These are phyloP conservation scores for Neofusicoccum kwambonambiense DNA, from an alignment of 2,329 filamentous ascomycete species.

Conservation along the genomic window DNA sequence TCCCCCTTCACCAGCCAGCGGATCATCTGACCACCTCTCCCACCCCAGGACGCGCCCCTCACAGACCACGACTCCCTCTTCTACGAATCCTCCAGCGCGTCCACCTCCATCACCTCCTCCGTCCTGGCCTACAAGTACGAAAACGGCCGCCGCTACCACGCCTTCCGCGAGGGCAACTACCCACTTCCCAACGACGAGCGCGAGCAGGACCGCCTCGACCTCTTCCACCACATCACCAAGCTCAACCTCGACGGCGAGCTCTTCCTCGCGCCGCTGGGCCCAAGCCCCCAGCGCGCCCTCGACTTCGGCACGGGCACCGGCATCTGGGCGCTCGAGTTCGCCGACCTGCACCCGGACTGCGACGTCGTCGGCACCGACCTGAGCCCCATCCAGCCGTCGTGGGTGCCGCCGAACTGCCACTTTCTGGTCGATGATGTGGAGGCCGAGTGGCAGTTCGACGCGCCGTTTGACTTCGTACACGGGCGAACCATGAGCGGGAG, in stretches of 20 bases:
- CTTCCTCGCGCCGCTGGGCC: neutral
- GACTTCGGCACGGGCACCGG: conserved; percentile 36
- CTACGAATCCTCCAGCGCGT: conserved; percentile 15
- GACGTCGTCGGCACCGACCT: conserved; percentile 42
- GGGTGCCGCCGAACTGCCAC: conserved; percentile 38
- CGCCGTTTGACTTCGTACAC: conserved; percentile 60
- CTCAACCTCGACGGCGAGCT: conserved; percentile 32
- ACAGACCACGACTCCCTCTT: neutral
- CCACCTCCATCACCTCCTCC: conserved; percentile 35
- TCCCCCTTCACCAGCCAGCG: too few relatives aligned
- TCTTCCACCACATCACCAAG: conserved; percentile 39
- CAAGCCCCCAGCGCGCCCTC: conserved; percentile 24
- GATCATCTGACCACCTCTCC: too few relatives aligned
- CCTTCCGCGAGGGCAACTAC: conserved; percentile 35
- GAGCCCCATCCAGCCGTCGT: conserved; percentile 35
- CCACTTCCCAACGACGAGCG: conserved; percentile 38
- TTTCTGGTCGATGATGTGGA: conserved; percentile 41
- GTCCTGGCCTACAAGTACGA: conserved; percentile 28
- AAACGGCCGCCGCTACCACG: conserved; percentile 18
- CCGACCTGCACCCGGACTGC: conserved; percentile 11
- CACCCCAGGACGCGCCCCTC: neutral
- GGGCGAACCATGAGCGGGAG: conserved; percentile 52
- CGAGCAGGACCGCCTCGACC: conserved; percentile 38
- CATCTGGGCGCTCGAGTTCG: conserved; percentile 24
- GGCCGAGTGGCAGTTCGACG: conserved; percentile 26